Evolutionary conservation across 768 basidiomycete genomes (phyloP), one percentile per base, ranked within the genome.

Genomic region (Lactarius sp.): DNA sequence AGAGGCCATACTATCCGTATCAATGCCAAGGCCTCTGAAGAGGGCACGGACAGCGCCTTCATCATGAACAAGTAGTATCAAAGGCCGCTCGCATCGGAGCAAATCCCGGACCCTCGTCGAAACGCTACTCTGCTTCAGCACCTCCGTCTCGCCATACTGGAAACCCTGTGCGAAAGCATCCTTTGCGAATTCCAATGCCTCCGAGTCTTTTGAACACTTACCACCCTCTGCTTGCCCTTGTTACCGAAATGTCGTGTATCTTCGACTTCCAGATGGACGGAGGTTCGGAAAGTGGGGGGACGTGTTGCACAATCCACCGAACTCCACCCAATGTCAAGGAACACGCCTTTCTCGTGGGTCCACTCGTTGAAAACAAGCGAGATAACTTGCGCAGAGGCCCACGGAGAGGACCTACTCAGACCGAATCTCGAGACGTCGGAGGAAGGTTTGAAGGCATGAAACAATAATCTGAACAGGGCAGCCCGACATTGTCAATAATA

Each of bases 241-340:
- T 60, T 66, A 4, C 65, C 67, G 22, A 66, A 46, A 16, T 36
- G 62, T 46, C 47, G 61, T 18, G 18, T 55, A 20, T 67, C 62
- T 49, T 56, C 50, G 8, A 59, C 37, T 47, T 54, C 59, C 16
- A 68, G 41, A 31, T 68, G 67, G 14, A 60, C 58, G 20, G 66
- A 50, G 27, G 22, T 39, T 18, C 33, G 33, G 33, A 64, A 61
- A 14, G 53, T 55, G 39, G 61, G 59, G 7, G 64, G 57, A 14
- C 56, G 20, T 34, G 59, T 55, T n/a, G 50, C 31, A 22, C 37
- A 56, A 46, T 49, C 53, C 16, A 62, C 39, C 33, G 27, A 56
- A 47, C 62, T 58, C 66, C 61, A 68, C 16, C 68, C 68, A 16
- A 68, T 47, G 41, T 68, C 68, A 8, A 68, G 52, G 34, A 67